Percentiles rank a stretch among this genome's conserved stretches.
phyloP scores from a whole-genome alignment of 2,329 filamentous ascomycete species.

The Shiraia sp. region DNA sequence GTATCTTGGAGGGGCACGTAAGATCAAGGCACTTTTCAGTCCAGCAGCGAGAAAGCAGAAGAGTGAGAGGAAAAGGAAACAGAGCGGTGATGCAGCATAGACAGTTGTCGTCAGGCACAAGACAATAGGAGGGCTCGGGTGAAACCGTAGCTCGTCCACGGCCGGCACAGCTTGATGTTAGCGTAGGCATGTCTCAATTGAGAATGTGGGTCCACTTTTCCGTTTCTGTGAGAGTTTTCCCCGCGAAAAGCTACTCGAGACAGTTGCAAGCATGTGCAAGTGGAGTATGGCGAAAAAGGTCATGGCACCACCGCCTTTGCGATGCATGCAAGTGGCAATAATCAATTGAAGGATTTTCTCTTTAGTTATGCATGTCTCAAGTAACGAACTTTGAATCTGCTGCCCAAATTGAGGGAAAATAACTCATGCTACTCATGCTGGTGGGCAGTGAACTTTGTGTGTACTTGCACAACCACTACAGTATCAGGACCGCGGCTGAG shows the following conservation, averaged over 20 bases:
- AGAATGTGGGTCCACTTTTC: conserved; percentile 16
- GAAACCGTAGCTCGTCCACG: conserved; percentile 32
- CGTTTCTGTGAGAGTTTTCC: too few species aligned
- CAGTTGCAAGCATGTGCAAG: not conserved
- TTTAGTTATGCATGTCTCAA: too few species aligned
- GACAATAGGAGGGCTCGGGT: conserved; percentile 20
- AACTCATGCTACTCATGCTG: too few species aligned
- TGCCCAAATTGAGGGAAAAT: not conserved
- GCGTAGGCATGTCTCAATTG: conserved; percentile 9
- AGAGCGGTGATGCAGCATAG: conserved; percentile 29
- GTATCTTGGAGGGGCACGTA: conserved; percentile 51
- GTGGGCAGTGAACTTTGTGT: not conserved
- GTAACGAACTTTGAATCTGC: too few species aligned
- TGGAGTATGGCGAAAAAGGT: too few species aligned
- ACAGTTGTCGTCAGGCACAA: conserved; percentile 7
- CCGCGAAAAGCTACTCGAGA: conserved; percentile 19
- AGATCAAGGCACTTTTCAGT: conserved; percentile 42
- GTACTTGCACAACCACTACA: not conserved
- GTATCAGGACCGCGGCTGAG: not conserved
- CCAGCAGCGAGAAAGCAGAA: conserved; percentile 38
- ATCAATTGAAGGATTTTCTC: too few species aligned
- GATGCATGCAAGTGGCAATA: not conserved
- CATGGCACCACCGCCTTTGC: too few species aligned
- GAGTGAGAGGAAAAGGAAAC: conserved; percentile 31
- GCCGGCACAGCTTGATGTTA: conserved; percentile 18